These are phyloP conservation scores for Colletotrichum simmondsii DNA, from an alignment of 2,329 filamentous ascomycete species.

Conservation along the genomic window DNA sequence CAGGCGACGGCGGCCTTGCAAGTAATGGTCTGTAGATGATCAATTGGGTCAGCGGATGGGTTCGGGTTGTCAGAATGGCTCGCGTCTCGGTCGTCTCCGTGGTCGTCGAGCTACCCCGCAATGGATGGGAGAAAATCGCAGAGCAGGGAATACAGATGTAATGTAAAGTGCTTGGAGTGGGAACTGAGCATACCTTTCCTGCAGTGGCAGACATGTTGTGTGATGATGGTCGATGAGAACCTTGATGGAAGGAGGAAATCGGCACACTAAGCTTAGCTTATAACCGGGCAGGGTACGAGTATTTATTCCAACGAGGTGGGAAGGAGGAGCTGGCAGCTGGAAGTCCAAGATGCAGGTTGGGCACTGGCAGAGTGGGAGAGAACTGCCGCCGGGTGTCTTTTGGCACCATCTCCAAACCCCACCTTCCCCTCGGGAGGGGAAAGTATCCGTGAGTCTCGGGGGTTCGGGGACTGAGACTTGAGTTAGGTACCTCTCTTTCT, in stretches of 20 bases:
- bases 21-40: constrained; percentile 78
- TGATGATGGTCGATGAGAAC: constrained; percentile 31
- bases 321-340: background rate
- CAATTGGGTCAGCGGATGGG: constrained; percentile 21
- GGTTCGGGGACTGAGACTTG: constrained; percentile 28
- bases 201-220: constrained; percentile 35
- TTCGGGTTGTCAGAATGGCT: background rate
- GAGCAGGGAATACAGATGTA: constrained; percentile 9
- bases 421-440: constrained; percentile 24
- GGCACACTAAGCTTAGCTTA: constrained; percentile 22
- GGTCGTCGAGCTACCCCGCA: constrained; percentile 33
- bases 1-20: constrained; percentile 98
- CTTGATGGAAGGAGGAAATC: constrained; percentile 32
- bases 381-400: constrained; percentile 27
- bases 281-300: constrained; percentile 29
- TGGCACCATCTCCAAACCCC: constrained; percentile 30
- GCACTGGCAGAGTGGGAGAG: background rate
- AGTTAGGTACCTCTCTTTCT: background rate
- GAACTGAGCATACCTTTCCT: constrained; percentile 33
- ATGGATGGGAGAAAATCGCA: background rate
- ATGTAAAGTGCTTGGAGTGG: background rate
- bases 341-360: constrained; percentile 10
- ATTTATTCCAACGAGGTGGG: constrained; percentile 26
- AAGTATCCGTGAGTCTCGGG: constrained; percentile 18
- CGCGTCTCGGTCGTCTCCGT: background rate